phyloP scores from a whole-genome alignment of 1,284 basidiomycete species.

The Sanghuangporus sanghuang region DNA sequence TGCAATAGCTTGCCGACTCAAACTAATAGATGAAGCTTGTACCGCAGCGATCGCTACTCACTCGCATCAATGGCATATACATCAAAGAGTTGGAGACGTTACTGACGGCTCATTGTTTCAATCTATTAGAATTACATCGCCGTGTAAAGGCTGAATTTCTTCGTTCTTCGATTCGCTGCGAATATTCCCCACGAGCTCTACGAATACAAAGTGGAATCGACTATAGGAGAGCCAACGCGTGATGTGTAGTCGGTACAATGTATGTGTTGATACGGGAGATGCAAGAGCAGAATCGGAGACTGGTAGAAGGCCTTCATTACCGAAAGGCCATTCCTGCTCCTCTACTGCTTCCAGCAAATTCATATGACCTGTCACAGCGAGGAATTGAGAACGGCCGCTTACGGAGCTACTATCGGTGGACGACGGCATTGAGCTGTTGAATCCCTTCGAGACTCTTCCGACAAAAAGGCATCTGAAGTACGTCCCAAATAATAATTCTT shows the following conservation, averaged over 20 bases:
- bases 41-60: constrained; percentile 37
- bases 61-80: neutral
- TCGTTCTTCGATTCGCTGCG: neutral
- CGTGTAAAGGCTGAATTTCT: neutral
- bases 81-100: neutral
- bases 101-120: neutral
- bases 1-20: constrained; percentile 43
- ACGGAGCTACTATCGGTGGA: neutral
- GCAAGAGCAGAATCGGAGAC: neutral
- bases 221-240: neutral
- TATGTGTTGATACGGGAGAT: neutral
- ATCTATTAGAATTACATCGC: neutral
- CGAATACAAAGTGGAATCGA: neutral
- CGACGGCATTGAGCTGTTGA: neutral
- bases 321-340: neutral
- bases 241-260: neutral
- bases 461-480: neutral
- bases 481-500: neutral
- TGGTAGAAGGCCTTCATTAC: neutral
- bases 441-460: neutral
- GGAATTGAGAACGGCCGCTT: neutral
- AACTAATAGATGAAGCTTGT: constrained; percentile 37
- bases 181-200: neutral
- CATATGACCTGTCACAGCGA: neutral
- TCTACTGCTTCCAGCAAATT: neutral